Base-by-base conservation (phyloP, 805 yeast species). In the Peterozyma xylosa region DNA sequence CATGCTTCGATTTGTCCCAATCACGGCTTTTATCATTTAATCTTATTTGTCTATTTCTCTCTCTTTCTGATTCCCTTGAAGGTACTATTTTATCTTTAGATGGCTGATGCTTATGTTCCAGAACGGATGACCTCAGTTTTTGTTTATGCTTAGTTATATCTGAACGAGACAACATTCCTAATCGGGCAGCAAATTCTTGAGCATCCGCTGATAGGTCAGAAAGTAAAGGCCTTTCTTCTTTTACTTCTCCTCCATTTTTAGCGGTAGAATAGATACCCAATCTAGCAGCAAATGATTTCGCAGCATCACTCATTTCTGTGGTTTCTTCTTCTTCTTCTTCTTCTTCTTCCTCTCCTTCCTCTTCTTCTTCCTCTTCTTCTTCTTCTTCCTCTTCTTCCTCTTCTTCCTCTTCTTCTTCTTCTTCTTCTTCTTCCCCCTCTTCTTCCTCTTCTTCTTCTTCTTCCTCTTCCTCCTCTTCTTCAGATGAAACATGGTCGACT, bases 111-210 rank as follows among this genome's bases (percentile, higher is more conserved):
- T 7, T 21, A 5, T 21, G 27, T 21, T 4, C 27, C 27, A 21
- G 27, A 21, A 7, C 27, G 7, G 27, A 21, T 21, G 27, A 7
- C 7, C 7, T 21, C 27, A 21, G 27, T 7, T 21, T 21, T 21
- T 21, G 7, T 7, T 21, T 21, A 21, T 21, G 27, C 7, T 21
- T 21, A 7, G 27, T 21, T 21, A 21, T 35, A 9, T 16, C 6
- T 16, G 45, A 30, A 9, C 29, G 29, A 9, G 41, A 11, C 42
- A 45, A 33, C 21, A 45, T 13, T 17, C 47, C 47, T 29, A 45
- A 35, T 33, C 47, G 37, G 3, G 47, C 21, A 3, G 47, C 47
- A 16, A 45, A 17, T 14, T 27, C 14, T 35, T 45, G 43, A n/a
- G 47, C 47, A 10, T 33, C 47, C 15, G 37, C 11, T 1, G 47